Conservation (phyloP, 441 rosid species). For the Populus hybrid region DNA sequence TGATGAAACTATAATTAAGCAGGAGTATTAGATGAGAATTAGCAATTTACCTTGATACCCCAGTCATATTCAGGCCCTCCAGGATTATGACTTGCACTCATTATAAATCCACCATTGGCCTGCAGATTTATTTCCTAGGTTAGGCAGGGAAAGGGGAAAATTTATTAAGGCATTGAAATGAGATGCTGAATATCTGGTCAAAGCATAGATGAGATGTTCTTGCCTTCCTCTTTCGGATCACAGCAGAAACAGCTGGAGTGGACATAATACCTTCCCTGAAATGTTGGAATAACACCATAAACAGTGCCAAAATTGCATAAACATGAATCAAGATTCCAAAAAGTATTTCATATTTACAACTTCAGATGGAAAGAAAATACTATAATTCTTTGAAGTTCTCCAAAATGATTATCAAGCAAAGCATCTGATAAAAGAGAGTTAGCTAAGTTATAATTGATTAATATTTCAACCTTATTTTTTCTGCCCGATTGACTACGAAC, state of each 20-base stretch:
- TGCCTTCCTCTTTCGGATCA: constrained; percentile 78
- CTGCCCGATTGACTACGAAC: neutral
- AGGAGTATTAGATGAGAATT: constrained; percentile 11
- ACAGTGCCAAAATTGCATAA: neutral
- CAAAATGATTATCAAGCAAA: constrained; percentile 2
- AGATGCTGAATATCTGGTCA: neutral
- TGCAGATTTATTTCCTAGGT: constrained; percentile 21
- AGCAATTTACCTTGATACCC: constrained; percentile 85
- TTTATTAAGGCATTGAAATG: neutral
- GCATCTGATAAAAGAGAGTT: neutral
- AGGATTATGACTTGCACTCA: constrained; percentile 98
- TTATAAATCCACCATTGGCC: constrained; percentile 96
- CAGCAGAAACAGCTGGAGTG: constrained; percentile 93
- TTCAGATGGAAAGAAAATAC: neutral
- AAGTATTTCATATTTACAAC: neutral
- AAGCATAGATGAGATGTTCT: constrained; percentile 15
- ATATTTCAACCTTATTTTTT: neutral
- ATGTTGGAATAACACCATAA: constrained; percentile 9
- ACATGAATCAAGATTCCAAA: neutral
- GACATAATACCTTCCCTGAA: constrained; percentile 85
- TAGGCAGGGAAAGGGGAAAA: neutral
- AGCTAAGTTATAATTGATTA: neutral
- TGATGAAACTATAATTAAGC: neutral
- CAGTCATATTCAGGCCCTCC: constrained; percentile 94
- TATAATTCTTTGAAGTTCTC: neutral